Base-by-base conservation (phyloP, 495 filamentous ascomycete species). In the Penicillium herquei region DNA sequence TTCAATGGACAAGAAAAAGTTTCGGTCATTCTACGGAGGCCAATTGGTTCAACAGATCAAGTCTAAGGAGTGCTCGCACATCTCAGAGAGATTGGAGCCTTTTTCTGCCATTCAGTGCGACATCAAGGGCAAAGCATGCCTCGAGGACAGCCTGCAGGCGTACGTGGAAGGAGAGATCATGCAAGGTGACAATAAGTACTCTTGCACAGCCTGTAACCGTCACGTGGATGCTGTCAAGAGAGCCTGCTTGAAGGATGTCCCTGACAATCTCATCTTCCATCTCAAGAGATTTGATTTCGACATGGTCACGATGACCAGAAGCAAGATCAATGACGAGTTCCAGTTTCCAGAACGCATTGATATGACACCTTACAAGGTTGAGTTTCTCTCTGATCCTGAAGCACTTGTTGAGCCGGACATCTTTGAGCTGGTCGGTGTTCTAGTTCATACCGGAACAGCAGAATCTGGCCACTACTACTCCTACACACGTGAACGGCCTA, bases 181-280 rank as follows among this genome's bases (percentile, higher is more conserved):
- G 92, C 91, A 95, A 81, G 94, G 94, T 63, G 89, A 96, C 57
- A 98, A 99, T 72, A 96, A 96, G 70, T 99, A 99, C 77, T 94
- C 92, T 50, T 99, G 94, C 74, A 90, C 91, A 4, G 87, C 84
- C 5, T 99, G 94, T 69, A 88, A 87, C 40, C 86, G 85, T 33
- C 92, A 94, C 66, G 93, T 98, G 26, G 87, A 97, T 74, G 94
- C 94, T 45, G 91, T 98, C 49, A 98, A 96, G 72, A 83, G 91
- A 60, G 87, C 92, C 10, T 98, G 92, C 62, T 72, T 99, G 52
- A 96, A 96, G 64, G 90, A 97, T 57, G 86, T 97, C 4, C 94
- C 94, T 0, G 85, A 99, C 65, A 92, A 95, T 65, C 77, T 99
- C 17, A 97, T 97, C 40, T 96, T 97, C 70, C 92, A 94, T 64